These are phyloP conservation scores for Pseudonitzschia delicatissima DNA, from an alignment of 108 stramenopile genomes.

Conservation along the genomic window DNA sequence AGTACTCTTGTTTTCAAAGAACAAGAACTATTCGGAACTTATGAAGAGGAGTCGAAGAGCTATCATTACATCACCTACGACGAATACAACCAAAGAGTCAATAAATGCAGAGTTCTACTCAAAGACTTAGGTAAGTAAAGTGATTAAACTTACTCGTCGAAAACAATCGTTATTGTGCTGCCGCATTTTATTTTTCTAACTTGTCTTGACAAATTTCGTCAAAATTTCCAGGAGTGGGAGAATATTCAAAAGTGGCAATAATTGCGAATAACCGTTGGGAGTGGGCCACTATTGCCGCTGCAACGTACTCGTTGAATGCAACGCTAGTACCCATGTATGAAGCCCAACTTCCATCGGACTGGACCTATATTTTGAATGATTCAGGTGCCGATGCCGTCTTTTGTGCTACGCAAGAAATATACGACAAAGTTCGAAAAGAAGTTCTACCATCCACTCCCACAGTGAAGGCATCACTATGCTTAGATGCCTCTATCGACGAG, in stretches of 20 bases:
- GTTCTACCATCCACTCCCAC: conserved; percentile 69
- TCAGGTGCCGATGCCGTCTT: conserved; percentile 69
- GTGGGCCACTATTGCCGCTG: conserved; percentile 88
- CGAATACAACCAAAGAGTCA: conserved; percentile 64
- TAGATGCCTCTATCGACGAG: conserved; percentile 70
- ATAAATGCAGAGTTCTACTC: conserved; percentile 61
- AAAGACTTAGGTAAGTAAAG: conserved; percentile 72
- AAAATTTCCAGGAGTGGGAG: conserved; percentile 48
- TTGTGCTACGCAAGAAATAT: conserved; percentile 83
- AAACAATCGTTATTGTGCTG: neutral
- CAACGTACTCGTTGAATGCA: conserved; percentile 88
- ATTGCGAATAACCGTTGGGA: conserved; percentile 92
- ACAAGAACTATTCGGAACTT: conserved; percentile 75
- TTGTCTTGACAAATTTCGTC: neutral
- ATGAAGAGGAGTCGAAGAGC: conserved; percentile 34
- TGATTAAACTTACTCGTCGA: neutral
- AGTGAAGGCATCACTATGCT: conserved; percentile 64
- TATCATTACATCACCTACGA: conserved; percentile 79
- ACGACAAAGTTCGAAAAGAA: conserved; percentile 57
- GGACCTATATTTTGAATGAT: conserved; percentile 93
- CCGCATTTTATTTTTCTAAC: neutral
- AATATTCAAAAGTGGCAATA: conserved; percentile 78
- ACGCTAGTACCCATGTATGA: conserved; percentile 97
- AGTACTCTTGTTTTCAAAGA: conserved; percentile 57
- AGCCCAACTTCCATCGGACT: conserved; percentile 90